Evolutionary conservation across 345 rosid species (phyloP).

Genomic region (Mercurialis annua): DNA sequence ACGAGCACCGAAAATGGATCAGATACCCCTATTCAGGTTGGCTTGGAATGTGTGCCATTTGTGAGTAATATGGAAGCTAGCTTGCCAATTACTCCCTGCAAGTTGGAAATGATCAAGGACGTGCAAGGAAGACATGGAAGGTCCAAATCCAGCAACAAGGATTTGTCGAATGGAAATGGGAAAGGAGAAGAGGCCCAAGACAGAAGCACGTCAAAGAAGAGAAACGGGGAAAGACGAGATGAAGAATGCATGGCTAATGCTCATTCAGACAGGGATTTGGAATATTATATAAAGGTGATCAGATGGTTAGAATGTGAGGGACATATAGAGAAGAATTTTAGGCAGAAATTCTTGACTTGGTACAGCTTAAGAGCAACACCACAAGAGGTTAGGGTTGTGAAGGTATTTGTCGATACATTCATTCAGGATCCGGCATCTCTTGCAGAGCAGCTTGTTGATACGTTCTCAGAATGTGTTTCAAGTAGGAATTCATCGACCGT

Average conservation of each 20-base stretch:
- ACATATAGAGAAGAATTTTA: constrained; percentile 82
- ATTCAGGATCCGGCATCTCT: constrained; percentile 72
- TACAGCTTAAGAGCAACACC: constrained; percentile 80
- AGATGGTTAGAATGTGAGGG: constrained; percentile 81
- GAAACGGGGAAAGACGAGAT: constrained; percentile 40
- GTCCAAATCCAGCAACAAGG: constrained; percentile 44
- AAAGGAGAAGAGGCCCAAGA: constrained; percentile 52
- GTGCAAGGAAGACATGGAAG: constrained; percentile 46
- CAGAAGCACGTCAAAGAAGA: constrained; percentile 54
- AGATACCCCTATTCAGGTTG: constrained; percentile 38
- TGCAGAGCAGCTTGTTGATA: constrained; percentile 85
- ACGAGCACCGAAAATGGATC: constrained; percentile 40
- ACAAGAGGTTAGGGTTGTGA: constrained; percentile 75
- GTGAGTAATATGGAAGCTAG: constrained; percentile 42
- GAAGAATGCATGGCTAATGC: constrained; percentile 42
- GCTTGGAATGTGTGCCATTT: constrained; percentile 44
- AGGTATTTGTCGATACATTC: constrained; percentile 70
- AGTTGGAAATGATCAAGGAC: constrained; percentile 53
- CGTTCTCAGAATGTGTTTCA: constrained; percentile 70
- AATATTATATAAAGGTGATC: constrained; percentile 71
- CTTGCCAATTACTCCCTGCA: constrained; percentile 78
- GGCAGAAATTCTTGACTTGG: constrained; percentile 96
- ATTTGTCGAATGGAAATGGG: constrained; percentile 30
- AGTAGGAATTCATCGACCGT: constrained; percentile 53
- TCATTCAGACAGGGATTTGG: constrained; percentile 60